Percentiles rank a stretch among this genome's conserved stretches.
These are phyloP conservation scores for Dendrostoma leiphaemia DNA, from an alignment of 2,329 filamentous ascomycete genomes.

Conservation along the genomic window DNA sequence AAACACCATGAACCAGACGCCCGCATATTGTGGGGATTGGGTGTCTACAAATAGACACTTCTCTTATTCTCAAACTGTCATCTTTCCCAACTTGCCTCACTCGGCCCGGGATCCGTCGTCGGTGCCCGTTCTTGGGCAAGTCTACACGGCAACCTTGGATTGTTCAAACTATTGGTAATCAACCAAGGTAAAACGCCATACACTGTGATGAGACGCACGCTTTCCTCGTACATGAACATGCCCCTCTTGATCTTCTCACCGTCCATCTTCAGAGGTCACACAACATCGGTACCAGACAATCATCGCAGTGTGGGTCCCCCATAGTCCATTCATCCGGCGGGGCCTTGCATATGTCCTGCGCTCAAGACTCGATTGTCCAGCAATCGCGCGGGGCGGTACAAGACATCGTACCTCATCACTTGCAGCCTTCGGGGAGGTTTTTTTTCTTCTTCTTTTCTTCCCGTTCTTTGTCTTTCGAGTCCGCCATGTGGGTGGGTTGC, in stretches of 20 bases:
- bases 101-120: background rate
- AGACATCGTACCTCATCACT: background rate
- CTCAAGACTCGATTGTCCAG: no score
- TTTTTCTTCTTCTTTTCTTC: no score
- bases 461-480: background rate
- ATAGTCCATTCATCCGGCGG: background rate
- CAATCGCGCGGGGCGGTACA: background rate
- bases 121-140: background rate
- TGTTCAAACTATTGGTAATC: background rate
- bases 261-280: background rate
- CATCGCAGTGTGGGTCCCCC: background rate
- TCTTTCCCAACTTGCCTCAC: background rate
- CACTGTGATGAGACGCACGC: background rate
- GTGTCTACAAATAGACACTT: background rate
- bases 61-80: background rate
- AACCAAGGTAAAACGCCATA: background rate
- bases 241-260: background rate
- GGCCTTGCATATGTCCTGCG: background rate
- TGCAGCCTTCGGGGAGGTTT: background rate
- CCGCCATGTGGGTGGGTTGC: background rate
- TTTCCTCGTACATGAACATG: background rate
- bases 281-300: background rate
- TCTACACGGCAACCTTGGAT: background rate
- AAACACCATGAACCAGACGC: background rate
- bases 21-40: background rate